These are phyloP conservation scores for Begonia peltatifolia DNA, from an alignment of 306 rosid genomes.

Conservation along the genomic window DNA sequence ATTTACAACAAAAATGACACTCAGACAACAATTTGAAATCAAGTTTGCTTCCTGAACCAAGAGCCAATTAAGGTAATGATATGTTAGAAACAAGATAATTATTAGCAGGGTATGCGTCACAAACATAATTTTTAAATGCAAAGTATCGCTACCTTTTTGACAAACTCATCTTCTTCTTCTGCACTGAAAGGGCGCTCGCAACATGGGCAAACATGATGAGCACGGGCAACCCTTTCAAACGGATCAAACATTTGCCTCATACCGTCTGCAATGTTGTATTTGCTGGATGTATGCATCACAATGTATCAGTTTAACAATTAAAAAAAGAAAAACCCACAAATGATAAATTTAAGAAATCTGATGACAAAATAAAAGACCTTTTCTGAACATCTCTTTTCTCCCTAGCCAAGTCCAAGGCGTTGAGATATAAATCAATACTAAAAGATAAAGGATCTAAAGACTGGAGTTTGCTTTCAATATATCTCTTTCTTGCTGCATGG, in stretches of 20 bases:
- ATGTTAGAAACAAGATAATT: neutral
- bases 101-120: neutral
- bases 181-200: slow-evolving; percentile 84
- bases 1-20: slow-evolving; percentile 13
- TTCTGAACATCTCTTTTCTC: slow-evolving; percentile 65
- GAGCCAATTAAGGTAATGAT: neutral
- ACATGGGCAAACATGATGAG: slow-evolving; percentile 83
- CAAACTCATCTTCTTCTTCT: slow-evolving; percentile 91
- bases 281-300: slow-evolving; percentile 44
- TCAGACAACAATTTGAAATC: slow-evolving; percentile 10
- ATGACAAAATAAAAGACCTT: slow-evolving; percentile 34
- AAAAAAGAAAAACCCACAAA: slow-evolving; percentile 7
- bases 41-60: neutral
- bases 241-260: slow-evolving; percentile 96
- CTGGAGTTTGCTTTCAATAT: slow-evolving; percentile 60
- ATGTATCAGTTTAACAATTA: slow-evolving; percentile 11
- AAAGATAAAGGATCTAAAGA: slow-evolving; percentile 52
- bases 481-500: slow-evolving; percentile 76
- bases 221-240: slow-evolving; percentile 88
- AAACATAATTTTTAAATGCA: slow-evolving; percentile 8
- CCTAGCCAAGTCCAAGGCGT: slow-evolving; percentile 53
- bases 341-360: slow-evolving; percentile 10
- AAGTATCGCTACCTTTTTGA: slow-evolving; percentile 58
- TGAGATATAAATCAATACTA: slow-evolving; percentile 49
- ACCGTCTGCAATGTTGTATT: slow-evolving; percentile 78